phyloP scores from a whole-genome alignment of 2,329 filamentous ascomycete genomes.

The Fragosphaeria purpurea region DNA sequence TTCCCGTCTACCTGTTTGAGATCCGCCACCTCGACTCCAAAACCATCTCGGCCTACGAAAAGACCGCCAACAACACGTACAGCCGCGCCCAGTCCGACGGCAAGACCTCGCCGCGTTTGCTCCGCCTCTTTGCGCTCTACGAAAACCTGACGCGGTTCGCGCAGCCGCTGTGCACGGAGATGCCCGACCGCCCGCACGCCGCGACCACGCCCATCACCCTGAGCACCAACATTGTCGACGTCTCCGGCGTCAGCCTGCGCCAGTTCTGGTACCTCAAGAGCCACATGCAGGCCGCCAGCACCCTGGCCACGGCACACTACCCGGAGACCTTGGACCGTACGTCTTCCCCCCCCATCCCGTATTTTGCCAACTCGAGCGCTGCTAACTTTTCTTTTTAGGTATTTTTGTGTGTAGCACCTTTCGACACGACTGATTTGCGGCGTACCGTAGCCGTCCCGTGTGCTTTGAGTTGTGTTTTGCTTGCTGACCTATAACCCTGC shows the following conservation, averaged over 20 bases:
- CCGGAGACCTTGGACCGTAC: constrained; percentile 85
- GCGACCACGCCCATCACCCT: constrained; percentile 75
- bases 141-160: constrained; percentile 85
- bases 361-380: neutral
- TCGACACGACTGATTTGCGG: too few relatives aligned
- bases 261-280: constrained; percentile 92
- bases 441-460: too few relatives aligned
- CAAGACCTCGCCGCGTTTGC: constrained; percentile 62
- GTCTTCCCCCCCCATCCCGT: constrained; percentile 23
- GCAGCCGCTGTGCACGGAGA: constrained; percentile 71
- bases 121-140: constrained; percentile 85
- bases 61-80: constrained; percentile 46
- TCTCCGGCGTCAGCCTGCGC: constrained; percentile 75
- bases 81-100: constrained; percentile 54
- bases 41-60: constrained; percentile 70
- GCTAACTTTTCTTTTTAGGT: neutral
- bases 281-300: constrained; percentile 89
- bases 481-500: neutral
- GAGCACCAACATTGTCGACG: constrained; percentile 91
- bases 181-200: constrained; percentile 59
- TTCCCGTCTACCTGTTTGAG: constrained; percentile 86
- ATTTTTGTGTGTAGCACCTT: constrained; percentile 7
- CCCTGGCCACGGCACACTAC: constrained; percentile 85
- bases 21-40: constrained; percentile 76
- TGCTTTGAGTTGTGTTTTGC: too few relatives aligned